Conservation (phyloP, 2,329 filamentous ascomycete species). For the Epichloe scottii region DNA sequence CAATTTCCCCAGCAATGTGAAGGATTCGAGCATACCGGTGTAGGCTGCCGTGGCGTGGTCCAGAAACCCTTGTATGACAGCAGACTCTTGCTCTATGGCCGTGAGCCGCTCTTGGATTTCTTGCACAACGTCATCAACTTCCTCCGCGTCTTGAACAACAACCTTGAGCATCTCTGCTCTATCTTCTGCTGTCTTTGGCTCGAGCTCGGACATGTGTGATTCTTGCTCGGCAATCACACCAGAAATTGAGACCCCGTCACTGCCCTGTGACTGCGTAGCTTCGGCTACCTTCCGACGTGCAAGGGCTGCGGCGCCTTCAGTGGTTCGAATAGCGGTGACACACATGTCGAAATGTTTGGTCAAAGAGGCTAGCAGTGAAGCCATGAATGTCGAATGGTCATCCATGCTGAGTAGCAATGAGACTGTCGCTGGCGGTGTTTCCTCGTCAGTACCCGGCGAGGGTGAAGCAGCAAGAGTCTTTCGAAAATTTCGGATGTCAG, state of each 20-base stretch:
- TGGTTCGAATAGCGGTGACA: constrained; percentile 80
- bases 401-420: constrained; percentile 52
- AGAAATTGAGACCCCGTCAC: constrained; percentile 47
- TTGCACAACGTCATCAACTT: constrained; percentile 53
- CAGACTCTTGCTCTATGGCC: constrained; percentile 64
- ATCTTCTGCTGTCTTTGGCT: constrained; percentile 64
- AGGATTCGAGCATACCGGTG: constrained; percentile 46
- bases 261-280: constrained; percentile 34
- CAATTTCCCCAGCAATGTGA: constrained; percentile 57
- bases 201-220: constrained; percentile 37
- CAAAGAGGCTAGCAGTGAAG: constrained; percentile 64
- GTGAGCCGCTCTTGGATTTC: constrained; percentile 64
- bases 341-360: constrained; percentile 88
- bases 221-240: constrained; percentile 51
- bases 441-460: constrained; percentile 18
- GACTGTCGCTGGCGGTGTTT: constrained; percentile 29
- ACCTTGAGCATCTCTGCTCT: constrained; percentile 74
- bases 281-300: constrained; percentile 58
- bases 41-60: constrained; percentile 37
- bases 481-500: constrained; percentile 55
- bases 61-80: constrained; percentile 50
- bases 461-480: constrained; percentile 37
- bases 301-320: constrained; percentile 63
- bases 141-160: constrained; percentile 56
- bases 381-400: constrained; percentile 69